phyloP scores from a whole-genome alignment of 495 filamentous ascomycete species.

The Penicillium maclennaniae region DNA sequence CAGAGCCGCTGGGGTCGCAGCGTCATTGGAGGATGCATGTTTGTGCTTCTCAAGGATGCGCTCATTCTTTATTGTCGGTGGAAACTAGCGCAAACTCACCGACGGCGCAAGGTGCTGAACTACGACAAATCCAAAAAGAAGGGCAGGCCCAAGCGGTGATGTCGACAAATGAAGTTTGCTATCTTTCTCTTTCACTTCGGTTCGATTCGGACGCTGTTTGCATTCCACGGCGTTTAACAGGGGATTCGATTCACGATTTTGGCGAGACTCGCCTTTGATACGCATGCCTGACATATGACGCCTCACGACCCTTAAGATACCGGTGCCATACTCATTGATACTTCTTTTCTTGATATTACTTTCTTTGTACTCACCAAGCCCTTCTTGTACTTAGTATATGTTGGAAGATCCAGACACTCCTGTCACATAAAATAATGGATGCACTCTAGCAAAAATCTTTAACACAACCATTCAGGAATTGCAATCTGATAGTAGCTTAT shows the following conservation, averaged over 20 bases:
- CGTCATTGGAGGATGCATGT: slow-evolving; percentile 74
- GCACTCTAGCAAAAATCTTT: not conserved
- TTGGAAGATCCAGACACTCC: not conserved
- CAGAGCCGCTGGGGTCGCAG: slow-evolving; percentile 76
- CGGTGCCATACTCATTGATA: slow-evolving; percentile 7
- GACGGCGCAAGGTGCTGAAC: slow-evolving; percentile 63
- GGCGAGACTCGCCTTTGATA: slow-evolving; percentile 8
- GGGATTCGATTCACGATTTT: slow-evolving; percentile 8
- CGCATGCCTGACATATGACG: slow-evolving; percentile 18
- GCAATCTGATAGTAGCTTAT: too few relatives aligned
- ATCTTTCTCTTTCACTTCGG: not conserved
- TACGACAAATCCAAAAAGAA: slow-evolving; percentile 49
- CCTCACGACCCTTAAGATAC: slow-evolving; percentile 19
- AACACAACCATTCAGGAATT: not conserved
- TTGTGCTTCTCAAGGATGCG: slow-evolving; percentile 73
- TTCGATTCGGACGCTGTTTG: slow-evolving; percentile 14
- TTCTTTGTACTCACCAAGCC: not conserved
- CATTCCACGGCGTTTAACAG: slow-evolving; percentile 23
- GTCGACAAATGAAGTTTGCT: not conserved
- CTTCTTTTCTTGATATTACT: not conserved
- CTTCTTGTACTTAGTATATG: not conserved
- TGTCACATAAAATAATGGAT: not conserved
- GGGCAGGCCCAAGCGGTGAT: slow-evolving; percentile 17
- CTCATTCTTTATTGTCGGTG: slow-evolving; percentile 72
- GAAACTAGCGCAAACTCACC: slow-evolving; percentile 64